Percentiles rank a stretch among this genome's conserved stretches.
These are phyloP conservation scores for Diaporthe vexans DNA, from an alignment of 2,329 filamentous ascomycete genomes.

Conservation along the genomic window DNA sequence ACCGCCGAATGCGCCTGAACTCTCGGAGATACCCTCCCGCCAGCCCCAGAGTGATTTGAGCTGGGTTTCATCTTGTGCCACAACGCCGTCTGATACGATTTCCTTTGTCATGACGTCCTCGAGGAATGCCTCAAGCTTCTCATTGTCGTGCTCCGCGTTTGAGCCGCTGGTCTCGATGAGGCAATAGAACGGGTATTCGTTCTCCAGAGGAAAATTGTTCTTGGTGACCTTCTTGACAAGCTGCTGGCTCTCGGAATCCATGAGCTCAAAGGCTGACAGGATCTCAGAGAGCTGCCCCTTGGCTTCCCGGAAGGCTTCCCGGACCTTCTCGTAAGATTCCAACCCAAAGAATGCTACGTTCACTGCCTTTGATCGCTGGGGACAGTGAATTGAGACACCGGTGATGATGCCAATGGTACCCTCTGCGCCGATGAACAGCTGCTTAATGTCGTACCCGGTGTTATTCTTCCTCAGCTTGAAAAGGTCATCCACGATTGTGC, in stretches of 20 bases:
- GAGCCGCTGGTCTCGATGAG: constrained; percentile 96
- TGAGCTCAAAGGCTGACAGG: constrained; percentile 96
- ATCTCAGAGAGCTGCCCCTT: constrained; percentile 95
- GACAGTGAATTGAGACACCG: constrained; percentile 88
- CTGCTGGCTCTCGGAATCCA: constrained; percentile 88
- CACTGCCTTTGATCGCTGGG: constrained; percentile 86
- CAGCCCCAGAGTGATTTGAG: constrained; percentile 88
- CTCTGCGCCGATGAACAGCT: constrained; percentile 95
- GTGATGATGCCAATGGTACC: constrained; percentile 97
- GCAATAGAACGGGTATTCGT: constrained; percentile 93
- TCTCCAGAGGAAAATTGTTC: constrained; percentile 85
- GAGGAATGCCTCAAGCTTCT: constrained; percentile 90
- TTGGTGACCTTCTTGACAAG: constrained; percentile 82
- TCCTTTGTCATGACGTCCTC: constrained; percentile 92
- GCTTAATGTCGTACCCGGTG: constrained; percentile 97
- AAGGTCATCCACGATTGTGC: constrained; percentile 91
- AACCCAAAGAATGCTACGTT: constrained; percentile 97
- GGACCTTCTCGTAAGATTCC: constrained; percentile 90
- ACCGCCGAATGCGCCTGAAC: constrained; percentile 89
- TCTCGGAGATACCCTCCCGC: constrained; percentile 93
- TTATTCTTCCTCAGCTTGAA: constrained; percentile 96
- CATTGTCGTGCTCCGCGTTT: constrained; percentile 92
- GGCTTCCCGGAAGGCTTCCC: constrained; percentile 87
- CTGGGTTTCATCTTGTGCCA: constrained; percentile 95
- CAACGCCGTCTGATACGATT: constrained; percentile 88